Percentiles rank a stretch among this genome's conserved stretches.
These are phyloP conservation scores for Trypanosoma rangeli DNA, from an alignment of 208 protist species.

Conservation along the genomic window DNA sequence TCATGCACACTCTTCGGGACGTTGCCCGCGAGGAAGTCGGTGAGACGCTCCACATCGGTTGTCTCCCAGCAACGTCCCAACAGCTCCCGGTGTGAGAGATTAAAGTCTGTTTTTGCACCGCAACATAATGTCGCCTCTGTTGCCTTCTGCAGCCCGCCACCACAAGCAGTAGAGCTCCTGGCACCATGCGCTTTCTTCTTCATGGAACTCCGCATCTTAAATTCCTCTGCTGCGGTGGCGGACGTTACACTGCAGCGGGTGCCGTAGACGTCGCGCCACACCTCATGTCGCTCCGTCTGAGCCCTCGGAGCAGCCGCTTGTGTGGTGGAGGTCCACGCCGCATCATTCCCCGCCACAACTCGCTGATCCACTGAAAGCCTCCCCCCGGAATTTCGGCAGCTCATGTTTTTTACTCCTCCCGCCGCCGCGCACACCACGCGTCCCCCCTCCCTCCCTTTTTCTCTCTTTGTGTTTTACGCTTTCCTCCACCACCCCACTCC, in stretches of 20 bases:
- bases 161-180: not conserved
- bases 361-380: not conserved
- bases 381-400: slow-evolving; percentile 30
- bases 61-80: slow-evolving; percentile 80
- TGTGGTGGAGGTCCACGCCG: too few species aligned
- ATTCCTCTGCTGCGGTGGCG: slow-evolving; percentile 12
- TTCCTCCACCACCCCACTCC: not conserved
- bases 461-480: not conserved
- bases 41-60: slow-evolving; percentile 43
- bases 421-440: too few species aligned
- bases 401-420: slow-evolving; percentile 25
- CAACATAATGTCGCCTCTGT: not conserved
- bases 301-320: too few species aligned
- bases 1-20: slow-evolving; percentile 22
- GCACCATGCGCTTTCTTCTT: slow-evolving; percentile 1
- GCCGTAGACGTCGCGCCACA: too few species aligned
- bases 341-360: too few species aligned
- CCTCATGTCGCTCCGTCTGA: too few species aligned
- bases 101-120: not conserved
- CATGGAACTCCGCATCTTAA: slow-evolving; percentile 6
- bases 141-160: not conserved
- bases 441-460: not conserved
- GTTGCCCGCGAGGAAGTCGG: slow-evolving; percentile 39
- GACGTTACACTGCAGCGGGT: not conserved
- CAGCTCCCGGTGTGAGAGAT: slow-evolving; percentile 32